These are phyloP conservation scores for Apiotrichum sp. DNA, from an alignment of 1,284 basidiomycete genomes.

Conservation along the genomic window DNA sequence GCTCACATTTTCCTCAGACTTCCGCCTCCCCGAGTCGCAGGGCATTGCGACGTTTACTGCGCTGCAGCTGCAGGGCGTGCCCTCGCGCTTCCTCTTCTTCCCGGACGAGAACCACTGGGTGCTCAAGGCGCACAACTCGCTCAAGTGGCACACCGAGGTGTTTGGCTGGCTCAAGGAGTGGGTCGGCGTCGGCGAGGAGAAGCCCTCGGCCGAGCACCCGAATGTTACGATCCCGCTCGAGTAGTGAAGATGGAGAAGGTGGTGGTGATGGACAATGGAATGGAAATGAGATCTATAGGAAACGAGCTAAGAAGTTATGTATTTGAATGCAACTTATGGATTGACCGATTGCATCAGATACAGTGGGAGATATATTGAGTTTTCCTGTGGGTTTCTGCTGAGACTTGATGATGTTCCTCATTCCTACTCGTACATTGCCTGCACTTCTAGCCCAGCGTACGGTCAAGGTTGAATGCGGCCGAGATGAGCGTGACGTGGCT, in stretches of 20 bases:
- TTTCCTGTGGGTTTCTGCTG: too few relatives aligned
- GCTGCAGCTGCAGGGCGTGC: constrained; percentile 55
- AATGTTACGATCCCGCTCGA: neutral
- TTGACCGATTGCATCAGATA: too few relatives aligned
- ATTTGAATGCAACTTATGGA: too few relatives aligned
- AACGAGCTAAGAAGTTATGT: too few relatives aligned
- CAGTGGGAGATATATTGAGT: too few relatives aligned
- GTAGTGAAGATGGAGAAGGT: neutral
- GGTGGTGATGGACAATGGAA: too few relatives aligned
- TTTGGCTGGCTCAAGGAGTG: constrained; percentile 78
- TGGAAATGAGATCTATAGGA: too few relatives aligned
- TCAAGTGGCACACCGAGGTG: constrained; percentile 68
- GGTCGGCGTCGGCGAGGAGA: constrained; percentile 50
- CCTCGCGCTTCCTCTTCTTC: constrained; percentile 79
- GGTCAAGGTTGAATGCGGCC: constrained; percentile 47
- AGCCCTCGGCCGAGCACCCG: neutral
- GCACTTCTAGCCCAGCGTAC: constrained; percentile 21
- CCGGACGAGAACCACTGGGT: constrained; percentile 91
- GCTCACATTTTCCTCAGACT: constrained; percentile 50
- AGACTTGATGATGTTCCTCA: too few relatives aligned
- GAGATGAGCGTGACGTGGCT: constrained; percentile 45
- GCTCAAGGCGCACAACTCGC: constrained; percentile 45
- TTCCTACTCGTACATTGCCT: too few relatives aligned
- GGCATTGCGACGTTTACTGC: constrained; percentile 57
- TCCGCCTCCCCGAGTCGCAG: constrained; percentile 73